phyloP scores from a whole-genome alignment of 2,329 filamentous ascomycete species.

The Nigrograna mackinnonii region DNA sequence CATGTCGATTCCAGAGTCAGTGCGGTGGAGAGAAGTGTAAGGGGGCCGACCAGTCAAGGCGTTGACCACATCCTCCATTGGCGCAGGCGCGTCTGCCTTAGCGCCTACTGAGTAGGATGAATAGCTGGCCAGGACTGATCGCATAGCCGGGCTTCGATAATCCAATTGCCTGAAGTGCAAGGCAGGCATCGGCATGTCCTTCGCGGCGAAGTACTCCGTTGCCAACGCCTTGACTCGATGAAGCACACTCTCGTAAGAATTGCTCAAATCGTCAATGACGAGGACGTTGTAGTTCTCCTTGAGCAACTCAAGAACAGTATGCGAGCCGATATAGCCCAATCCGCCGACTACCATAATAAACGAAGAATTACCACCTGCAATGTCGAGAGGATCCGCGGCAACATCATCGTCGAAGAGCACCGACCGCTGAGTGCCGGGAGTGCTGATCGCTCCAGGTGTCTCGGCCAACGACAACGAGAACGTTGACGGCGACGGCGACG shows the following conservation, averaged over 20 bases:
- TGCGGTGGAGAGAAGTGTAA: conserved; percentile 30
- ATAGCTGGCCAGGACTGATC: conserved; percentile 48
- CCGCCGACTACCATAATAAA: conserved; percentile 59
- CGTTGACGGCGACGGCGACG: conserved; percentile 31
- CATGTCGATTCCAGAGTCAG: conserved; percentile 35
- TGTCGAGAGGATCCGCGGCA: conserved; percentile 45
- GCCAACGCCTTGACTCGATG: conserved; percentile 40
- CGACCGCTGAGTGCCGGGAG: conserved; percentile 50
- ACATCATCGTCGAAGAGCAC: conserved; percentile 53
- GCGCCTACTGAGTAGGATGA: conserved; percentile 24
- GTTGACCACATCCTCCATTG: conserved; percentile 6
- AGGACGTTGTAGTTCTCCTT: conserved; percentile 59
- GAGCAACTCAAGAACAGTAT: conserved; percentile 58
- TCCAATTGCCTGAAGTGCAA: conserved; percentile 53
- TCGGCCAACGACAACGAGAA: conserved; percentile 27
- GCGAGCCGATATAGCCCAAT: conserved; percentile 60
- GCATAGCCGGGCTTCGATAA: conserved; percentile 50
- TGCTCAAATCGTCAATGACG: conserved; percentile 50
- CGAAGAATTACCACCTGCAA: conserved; percentile 37
- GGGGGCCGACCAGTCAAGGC: conserved; percentile 30
- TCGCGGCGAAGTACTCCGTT: conserved; percentile 40
- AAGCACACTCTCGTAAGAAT: conserved; percentile 46
- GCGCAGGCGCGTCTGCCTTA: conserved; percentile 14
- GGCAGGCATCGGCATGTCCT: conserved; percentile 46
- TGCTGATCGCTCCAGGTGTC: conserved; percentile 36